Evolutionary conservation across 192 early-diverging fungal species (phyloP), one percentile per base, ranked within the genome.

Genomic region (Nowakowskiella sp.): DNA sequence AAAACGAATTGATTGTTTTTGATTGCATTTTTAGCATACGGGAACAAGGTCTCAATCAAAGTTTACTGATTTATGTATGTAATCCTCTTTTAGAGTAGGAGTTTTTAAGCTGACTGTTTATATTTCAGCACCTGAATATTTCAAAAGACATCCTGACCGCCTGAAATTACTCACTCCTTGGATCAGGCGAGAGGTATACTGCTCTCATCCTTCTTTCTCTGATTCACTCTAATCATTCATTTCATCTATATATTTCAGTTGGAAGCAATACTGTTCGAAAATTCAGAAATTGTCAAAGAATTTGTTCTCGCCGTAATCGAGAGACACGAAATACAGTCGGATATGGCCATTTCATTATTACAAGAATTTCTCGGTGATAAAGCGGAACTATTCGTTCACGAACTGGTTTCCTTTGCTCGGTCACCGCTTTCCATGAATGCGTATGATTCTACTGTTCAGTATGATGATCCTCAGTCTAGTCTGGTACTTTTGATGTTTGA

Each of bases 331-430:
- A 13, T 68, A 23, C 61, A 58, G 42, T 48, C 57, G 4, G 61
- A 68, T n/a, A 6, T 29, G 6, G 66, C 59, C 21, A 65, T 72
- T 21, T 19, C 4, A n/a, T 36, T 53, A 31, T 29, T 74, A 39
- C 16, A n/a, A 6, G 55, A 68, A 2, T 72, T 53, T 42, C 29
- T 74, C 19, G 42, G 50, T 16, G 39, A 23, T 8, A n/a, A 56
- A 7, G 53, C 68, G 7, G 68, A 72, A 42, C 69, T 56, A 30
- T 74, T 74, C 51, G 48, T 74, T 1, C 67, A 74, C 36, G 72
- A 74, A 57, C 55, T 72, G 2, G 50, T 61, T 5, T 32, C 42
- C 21, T 72, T 72, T 55, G 53, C 68, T 27, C 25, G 54, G 31
- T 64, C 60, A 21, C 53, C 62, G 4, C 49, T 67, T 13, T 13